These are phyloP conservation scores for Pseudogymnoascus sp. DNA, from an alignment of 2,329 filamentous ascomycete species.

Conservation along the genomic window DNA sequence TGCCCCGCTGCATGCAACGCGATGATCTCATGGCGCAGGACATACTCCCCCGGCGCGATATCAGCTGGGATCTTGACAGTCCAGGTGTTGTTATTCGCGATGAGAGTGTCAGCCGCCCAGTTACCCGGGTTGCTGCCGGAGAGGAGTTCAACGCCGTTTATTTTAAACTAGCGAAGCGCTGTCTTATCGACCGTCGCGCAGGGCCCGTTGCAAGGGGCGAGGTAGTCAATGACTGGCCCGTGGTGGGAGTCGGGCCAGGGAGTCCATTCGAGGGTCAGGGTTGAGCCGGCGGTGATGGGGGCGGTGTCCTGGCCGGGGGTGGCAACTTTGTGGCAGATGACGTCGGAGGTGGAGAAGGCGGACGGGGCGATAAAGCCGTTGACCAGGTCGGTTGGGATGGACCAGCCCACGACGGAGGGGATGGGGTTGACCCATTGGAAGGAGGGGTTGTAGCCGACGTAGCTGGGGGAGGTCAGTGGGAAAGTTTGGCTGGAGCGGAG, in stretches of 20 bases:
- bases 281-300: slow-evolving; percentile 52
- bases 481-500: not conserved
- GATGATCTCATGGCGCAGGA: slow-evolving; percentile 36
- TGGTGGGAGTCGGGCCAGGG: slow-evolving; percentile 57
- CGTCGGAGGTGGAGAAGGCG: slow-evolving; percentile 40
- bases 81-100: slow-evolving; percentile 35
- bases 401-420: slow-evolving; percentile 37
- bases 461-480: slow-evolving; percentile 17
- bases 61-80: slow-evolving; percentile 33
- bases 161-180: slow-evolving; percentile 34
- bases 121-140: slow-evolving; percentile 29
- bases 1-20: slow-evolving; percentile 34
- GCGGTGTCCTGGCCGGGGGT: slow-evolving; percentile 42
- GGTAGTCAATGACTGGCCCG: slow-evolving; percentile 24
- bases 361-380: slow-evolving; percentile 43
- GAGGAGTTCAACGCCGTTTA: slow-evolving; percentile 31
- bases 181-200: slow-evolving; percentile 33
- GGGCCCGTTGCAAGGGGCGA: slow-evolving; percentile 29
- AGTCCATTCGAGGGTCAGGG: slow-evolving; percentile 52
- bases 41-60: slow-evolving; percentile 34
- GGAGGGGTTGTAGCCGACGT: slow-evolving; percentile 24
- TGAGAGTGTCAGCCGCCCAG: slow-evolving; percentile 34
- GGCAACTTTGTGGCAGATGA: slow-evolving; percentile 53
- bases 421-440: slow-evolving; percentile 19
- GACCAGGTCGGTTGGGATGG: slow-evolving; percentile 42